phyloP scores from a whole-genome alignment of 1,139 yeast genomes.

The Pichia sp. region DNA sequence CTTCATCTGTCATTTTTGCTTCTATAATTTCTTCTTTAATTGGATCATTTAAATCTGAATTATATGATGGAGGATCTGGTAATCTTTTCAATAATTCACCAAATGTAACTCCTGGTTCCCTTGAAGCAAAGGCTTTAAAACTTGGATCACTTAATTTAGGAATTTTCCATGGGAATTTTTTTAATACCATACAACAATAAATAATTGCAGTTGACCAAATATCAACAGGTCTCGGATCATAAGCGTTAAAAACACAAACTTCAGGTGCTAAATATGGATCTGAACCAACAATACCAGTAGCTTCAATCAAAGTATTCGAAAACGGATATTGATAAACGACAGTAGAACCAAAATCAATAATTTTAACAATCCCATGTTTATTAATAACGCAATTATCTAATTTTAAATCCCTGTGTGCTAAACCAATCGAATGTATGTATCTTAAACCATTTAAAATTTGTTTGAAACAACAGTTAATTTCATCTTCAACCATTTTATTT shows the following conservation, averaged over 20 bases:
- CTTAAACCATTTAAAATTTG: slow-evolving; percentile 80
- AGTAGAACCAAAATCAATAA: slow-evolving; percentile 95
- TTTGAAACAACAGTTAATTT: slow-evolving; percentile 82
- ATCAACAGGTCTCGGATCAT: slow-evolving; percentile 91
- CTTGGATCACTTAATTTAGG: slow-evolving; percentile 86
- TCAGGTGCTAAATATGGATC: slow-evolving; percentile 99
- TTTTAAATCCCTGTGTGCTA: slow-evolving; percentile 93
- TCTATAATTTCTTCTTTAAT: slow-evolving; percentile 8
- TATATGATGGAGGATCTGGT: slow-evolving; percentile 31
- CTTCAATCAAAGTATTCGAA: slow-evolving; percentile 67
- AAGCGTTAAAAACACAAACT: slow-evolving; percentile 65
- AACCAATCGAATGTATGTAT: slow-evolving; percentile 80
- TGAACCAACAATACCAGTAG: slow-evolving; percentile 94
- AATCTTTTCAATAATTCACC: slow-evolving; percentile 31
- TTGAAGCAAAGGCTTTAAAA: slow-evolving; percentile 59
- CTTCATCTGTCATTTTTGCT: neutral
- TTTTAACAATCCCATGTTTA: slow-evolving; percentile 75
- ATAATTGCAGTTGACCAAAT: slow-evolving; percentile 94
- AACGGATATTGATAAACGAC: slow-evolving; percentile 91
- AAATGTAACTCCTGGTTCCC: slow-evolving; percentile 35
- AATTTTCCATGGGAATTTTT: slow-evolving; percentile 96
- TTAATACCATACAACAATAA: slow-evolving; percentile 90
- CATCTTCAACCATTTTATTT: slow-evolving; percentile 79
- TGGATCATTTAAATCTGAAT: slow-evolving; percentile 8
- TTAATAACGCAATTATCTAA: slow-evolving; percentile 92